These are phyloP conservation scores for Coffea canephora DNA, from an alignment of 257 asterid species.

Conservation along the genomic window DNA sequence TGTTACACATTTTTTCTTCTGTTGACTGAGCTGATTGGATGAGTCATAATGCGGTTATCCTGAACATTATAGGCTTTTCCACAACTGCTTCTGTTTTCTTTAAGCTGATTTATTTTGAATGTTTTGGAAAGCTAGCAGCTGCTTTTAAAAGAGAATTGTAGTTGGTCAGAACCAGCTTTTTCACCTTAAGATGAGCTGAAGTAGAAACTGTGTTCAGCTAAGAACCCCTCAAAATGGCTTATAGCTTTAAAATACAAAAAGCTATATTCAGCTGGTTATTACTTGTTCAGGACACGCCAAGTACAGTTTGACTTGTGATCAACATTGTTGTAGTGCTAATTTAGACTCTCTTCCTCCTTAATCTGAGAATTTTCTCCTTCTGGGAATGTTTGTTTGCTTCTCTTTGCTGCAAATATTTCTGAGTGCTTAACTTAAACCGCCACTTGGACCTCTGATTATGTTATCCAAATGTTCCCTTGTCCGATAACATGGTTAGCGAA, in stretches of 20 bases:
- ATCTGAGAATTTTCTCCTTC: not conserved
- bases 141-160: not conserved
- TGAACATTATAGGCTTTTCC: not conserved
- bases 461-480: not conserved
- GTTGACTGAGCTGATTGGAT: not conserved
- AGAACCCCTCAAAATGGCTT: not conserved
- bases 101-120: not conserved
- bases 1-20: not conserved
- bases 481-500: not conserved
- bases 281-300: not conserved
- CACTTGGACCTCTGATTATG: not conserved
- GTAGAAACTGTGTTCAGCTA: not conserved
- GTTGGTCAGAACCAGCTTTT: not conserved
- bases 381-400: not conserved
- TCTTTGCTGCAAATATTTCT: not conserved
- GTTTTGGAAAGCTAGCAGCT: not conserved
- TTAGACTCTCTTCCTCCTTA: not conserved
- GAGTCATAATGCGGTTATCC: not conserved
- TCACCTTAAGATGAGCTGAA: not conserved
- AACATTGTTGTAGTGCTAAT: not conserved
- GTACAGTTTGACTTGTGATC: not conserved
- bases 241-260: not conserved
- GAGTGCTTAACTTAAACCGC: not conserved
- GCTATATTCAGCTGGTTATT: not conserved
- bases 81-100: not conserved